Base-by-base conservation (phyloP, 768 basidiomycete species). In the Suillus bovinus region DNA sequence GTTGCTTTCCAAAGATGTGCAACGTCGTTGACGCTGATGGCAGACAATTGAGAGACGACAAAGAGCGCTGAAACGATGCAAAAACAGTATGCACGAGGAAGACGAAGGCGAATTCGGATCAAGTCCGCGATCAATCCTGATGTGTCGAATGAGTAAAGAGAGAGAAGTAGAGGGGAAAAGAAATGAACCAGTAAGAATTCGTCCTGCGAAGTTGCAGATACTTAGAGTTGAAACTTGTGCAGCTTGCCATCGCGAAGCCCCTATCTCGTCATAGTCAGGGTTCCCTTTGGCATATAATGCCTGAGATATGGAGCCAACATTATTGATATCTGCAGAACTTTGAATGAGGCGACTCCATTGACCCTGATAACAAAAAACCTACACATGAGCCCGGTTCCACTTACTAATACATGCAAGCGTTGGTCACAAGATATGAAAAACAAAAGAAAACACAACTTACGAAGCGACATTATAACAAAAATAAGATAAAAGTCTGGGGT, bases 171-270 rank as follows among this genome's bases (percentile, higher is more conserved):
- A 16, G 17, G 39, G 24, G 7, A 3, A 24, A 27, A 22, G 27
- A 7, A 11, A 14, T 9, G 2, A 38, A 92, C 91, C 93, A 20
- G 94, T 87, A 31, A 86, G 62, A 52, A 96, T 83, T 44, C 95
- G 85, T 1, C 94, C 94, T 2, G 80, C 67, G 61, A 88, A 96
- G 71, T 93, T 97, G 75, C 86, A 88, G 29, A 96, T 61, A 68
- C 91, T 93, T 65, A 96, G 81, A 5, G 84, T 80, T 0, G 93
- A 93, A 1, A 97, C 95, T 69, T 97, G 94, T 4, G 84, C 79
- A 0, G 91, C 86, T 77, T 97, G 95, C 85, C 87, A 90, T 59
- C 83, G 81, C 1, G 87, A 81, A 0, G 91, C 87, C 64, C 84
- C 82, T 0, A 82, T 70, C n/a, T 85, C 84, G 67, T 93, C 86